A percentile compares a stretch with the other conserved stretches of the same genome.
phyloP scores from a whole-genome alignment of 2,329 filamentous ascomycete species.

The Rutstroemia sp. region DNA sequence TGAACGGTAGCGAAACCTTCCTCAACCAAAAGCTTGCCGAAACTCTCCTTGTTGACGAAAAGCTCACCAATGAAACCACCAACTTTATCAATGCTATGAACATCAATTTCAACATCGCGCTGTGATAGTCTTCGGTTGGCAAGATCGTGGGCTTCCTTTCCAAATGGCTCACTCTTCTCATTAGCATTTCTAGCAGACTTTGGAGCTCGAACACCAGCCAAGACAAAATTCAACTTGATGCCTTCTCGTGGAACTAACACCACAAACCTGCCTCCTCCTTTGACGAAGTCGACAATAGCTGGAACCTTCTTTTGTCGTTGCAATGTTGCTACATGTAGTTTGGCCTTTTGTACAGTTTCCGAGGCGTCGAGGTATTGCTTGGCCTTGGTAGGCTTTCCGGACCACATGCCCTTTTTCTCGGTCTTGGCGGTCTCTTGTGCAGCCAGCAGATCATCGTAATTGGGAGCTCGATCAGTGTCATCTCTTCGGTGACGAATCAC shows the following conservation, averaged over 20 bases:
- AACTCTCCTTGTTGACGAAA: constrained; percentile 91
- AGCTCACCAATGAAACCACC: constrained; percentile 95
- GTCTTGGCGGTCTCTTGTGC: constrained; percentile 79
- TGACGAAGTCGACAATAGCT: constrained; percentile 93
- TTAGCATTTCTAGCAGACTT: constrained; percentile 71
- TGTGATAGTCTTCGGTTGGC: constrained; percentile 85
- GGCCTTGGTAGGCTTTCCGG: constrained; percentile 73
- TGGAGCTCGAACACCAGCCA: constrained; percentile 87
- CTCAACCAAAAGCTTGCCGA: constrained; percentile 86
- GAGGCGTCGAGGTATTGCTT: constrained; percentile 86
- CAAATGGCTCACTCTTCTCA: constrained; percentile 86
- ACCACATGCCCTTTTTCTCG: constrained; percentile 92
- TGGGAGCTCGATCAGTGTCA: constrained; percentile 85
- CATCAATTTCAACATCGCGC: constrained; percentile 91
- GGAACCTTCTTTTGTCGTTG: constrained; percentile 89
- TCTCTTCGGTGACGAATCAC: constrained; percentile 94
- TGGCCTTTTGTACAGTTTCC: constrained; percentile 88
- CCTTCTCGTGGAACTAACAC: constrained; percentile 87
- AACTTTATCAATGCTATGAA: constrained; percentile 91
- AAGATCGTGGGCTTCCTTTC: constrained; percentile 88
- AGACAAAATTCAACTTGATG: constrained; percentile 88
- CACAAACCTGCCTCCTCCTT: constrained; percentile 92
- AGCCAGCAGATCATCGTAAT: constrained; percentile 82
- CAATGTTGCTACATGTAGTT: constrained; percentile 81
- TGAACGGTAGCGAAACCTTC: constrained; percentile 91